Percentiles rank a stretch among this genome's conserved stretches.
These are phyloP conservation scores for Colletotrichum sublineola DNA, from an alignment of 2,329 filamentous ascomycete genomes.

Conservation along the genomic window DNA sequence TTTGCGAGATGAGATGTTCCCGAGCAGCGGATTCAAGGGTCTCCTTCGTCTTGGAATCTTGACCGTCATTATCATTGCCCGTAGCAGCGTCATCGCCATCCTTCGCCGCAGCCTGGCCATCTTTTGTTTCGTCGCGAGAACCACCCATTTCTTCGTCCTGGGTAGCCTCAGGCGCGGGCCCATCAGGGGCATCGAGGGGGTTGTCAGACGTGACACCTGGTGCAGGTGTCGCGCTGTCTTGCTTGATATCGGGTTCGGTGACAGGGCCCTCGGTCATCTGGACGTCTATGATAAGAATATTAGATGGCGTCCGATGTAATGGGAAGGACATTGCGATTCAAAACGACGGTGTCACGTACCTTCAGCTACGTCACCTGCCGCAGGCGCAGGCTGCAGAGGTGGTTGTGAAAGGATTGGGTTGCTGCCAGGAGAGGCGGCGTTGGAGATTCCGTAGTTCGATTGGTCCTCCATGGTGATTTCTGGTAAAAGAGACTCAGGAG, in stretches of 20 bases:
- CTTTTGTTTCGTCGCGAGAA: slow-evolving; percentile 63
- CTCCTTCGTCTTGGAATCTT: slow-evolving; percentile 80
- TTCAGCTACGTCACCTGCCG: slow-evolving; percentile 29
- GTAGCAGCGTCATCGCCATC: slow-evolving; percentile 60
- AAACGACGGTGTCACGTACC: slow-evolving; percentile 27
- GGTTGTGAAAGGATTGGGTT: slow-evolving; percentile 70
- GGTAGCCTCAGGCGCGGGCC: slow-evolving; percentile 72
- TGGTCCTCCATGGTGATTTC: slow-evolving; percentile 69
- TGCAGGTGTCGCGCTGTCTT: slow-evolving; percentile 71
- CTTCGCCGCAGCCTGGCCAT: slow-evolving; percentile 56
- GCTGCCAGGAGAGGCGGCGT: slow-evolving; percentile 67
- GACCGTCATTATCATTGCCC: slow-evolving; percentile 62
- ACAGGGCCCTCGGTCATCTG: slow-evolving; percentile 70
- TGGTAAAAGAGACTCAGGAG: slow-evolving; percentile 41
- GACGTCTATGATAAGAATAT: slow-evolving; percentile 63
- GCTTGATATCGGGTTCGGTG: slow-evolving; percentile 67
- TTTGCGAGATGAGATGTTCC: slow-evolving; percentile 92
- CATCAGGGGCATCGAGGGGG: slow-evolving; percentile 77
- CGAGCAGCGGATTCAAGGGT: slow-evolving; percentile 87
- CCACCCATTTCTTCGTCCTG: slow-evolving; percentile 89
- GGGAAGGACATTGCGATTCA: slow-evolving; percentile 42
- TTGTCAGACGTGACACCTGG: slow-evolving; percentile 69
- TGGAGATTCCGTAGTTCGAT: slow-evolving; percentile 69
- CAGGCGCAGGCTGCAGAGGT: slow-evolving; percentile 55
- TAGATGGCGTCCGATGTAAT: slow-evolving; percentile 13